Conservation (phyloP, 2,329 filamentous ascomycete species). For the Exophiala alcalophila region DNA sequence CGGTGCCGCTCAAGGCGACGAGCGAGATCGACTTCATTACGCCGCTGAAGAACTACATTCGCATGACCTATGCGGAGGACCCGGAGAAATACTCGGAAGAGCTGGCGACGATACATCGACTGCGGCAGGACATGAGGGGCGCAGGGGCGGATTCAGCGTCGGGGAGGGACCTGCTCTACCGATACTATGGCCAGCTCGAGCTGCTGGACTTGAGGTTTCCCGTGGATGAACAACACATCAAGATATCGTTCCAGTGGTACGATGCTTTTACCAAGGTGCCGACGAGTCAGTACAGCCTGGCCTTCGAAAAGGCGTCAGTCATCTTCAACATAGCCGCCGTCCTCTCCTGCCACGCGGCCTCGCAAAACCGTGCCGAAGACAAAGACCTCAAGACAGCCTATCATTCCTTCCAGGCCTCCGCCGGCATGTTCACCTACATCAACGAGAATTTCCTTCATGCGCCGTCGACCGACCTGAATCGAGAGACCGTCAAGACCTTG, state of each 20-base stretch:
- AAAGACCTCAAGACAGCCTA: slow-evolving; percentile 92
- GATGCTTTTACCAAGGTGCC: slow-evolving; percentile 99
- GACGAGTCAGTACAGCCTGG: slow-evolving; percentile 94
- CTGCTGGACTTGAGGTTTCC: slow-evolving; percentile 91
- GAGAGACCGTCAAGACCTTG: slow-evolving; percentile 91
- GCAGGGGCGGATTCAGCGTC: slow-evolving; percentile 95
- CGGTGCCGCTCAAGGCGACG: slow-evolving; percentile 84
- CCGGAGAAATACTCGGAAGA: slow-evolving; percentile 94
- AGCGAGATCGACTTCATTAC: slow-evolving; percentile 98
- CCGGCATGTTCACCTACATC: slow-evolving; percentile 99
- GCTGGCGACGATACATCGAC: slow-evolving; percentile 86
- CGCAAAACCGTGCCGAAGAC: slow-evolving; percentile 89
- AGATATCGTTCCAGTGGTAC: slow-evolving; percentile 98
- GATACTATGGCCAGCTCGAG: slow-evolving; percentile 97
- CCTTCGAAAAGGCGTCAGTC: slow-evolving; percentile 97
- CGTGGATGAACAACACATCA: slow-evolving; percentile 98
- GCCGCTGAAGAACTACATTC: slow-evolving; percentile 89
- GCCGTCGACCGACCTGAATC: slow-evolving; percentile 89
- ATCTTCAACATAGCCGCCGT: slow-evolving; percentile 99
- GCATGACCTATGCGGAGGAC: slow-evolving; percentile 91
- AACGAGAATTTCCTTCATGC: slow-evolving; percentile 99
- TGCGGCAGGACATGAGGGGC: slow-evolving; percentile 97
- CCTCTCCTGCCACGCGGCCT: slow-evolving; percentile 88
- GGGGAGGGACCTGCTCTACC: slow-evolving; percentile 86
- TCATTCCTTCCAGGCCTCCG: slow-evolving; percentile 95